Conservation (phyloP, 768 basidiomycete species). For the Saitozyma podzolica region DNA sequence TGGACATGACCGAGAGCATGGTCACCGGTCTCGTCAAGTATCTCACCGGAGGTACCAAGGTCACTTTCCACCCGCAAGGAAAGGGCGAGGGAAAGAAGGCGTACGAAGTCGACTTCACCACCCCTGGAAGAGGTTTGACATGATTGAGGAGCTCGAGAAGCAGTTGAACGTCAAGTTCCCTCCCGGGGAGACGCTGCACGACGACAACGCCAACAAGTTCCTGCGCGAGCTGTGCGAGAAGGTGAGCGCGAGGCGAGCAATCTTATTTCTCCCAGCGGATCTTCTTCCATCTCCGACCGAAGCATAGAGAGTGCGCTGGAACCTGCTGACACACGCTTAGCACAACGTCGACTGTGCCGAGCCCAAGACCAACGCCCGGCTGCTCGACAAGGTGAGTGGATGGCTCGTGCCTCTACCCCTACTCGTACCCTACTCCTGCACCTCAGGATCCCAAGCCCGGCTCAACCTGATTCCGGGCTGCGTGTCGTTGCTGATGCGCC, state of each 20-base stretch:
- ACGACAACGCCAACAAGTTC: slow-evolving; percentile 83
- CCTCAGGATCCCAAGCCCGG: slow-evolving; percentile 13
- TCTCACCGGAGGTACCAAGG: slow-evolving; percentile 72
- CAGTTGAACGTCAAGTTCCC: slow-evolving; percentile 91
- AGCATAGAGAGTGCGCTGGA: no score
- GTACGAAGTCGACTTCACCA: slow-evolving; percentile 78
- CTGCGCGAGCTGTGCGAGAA: slow-evolving; percentile 78
- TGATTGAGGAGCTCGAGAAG: slow-evolving; percentile 94
- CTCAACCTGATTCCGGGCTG: neutral
- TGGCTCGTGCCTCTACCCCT: neutral
- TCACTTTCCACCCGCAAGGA: slow-evolving; percentile 90
- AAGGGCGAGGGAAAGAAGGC: slow-evolving; percentile 66
- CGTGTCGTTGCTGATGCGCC: slow-evolving; percentile 1
- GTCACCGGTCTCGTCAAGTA: slow-evolving; percentile 87
- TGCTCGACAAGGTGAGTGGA: slow-evolving; percentile 80
- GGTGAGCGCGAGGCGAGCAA: slow-evolving; percentile 56
- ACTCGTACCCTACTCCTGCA: no score
- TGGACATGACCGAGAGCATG: slow-evolving; percentile 93
- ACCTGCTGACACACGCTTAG: slow-evolving; percentile 54
- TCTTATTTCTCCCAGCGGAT: neutral
- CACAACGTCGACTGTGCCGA: slow-evolving; percentile 95
- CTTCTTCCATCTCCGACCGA: no score
- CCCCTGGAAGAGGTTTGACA: slow-evolving; percentile 98
- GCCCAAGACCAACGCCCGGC: slow-evolving; percentile 88
- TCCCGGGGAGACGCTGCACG: slow-evolving; percentile 83